phyloP scores from a whole-genome alignment of 1,284 basidiomycete species.

The Puccinia polysora region DNA sequence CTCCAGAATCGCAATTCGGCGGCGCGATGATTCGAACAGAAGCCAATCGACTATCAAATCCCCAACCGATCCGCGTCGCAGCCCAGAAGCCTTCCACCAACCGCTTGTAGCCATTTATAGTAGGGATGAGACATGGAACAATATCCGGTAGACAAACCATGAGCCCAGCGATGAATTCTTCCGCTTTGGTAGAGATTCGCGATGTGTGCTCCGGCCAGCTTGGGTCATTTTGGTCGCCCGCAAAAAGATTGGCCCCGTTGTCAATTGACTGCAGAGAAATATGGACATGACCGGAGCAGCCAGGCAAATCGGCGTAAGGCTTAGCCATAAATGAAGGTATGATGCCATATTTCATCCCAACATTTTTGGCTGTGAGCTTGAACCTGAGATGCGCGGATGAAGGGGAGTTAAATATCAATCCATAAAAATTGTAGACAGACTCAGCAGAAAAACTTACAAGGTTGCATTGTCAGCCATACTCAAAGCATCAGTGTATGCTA shows the following conservation, averaged over 20 bases:
- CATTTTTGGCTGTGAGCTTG: constrained; percentile 85
- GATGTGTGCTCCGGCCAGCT: constrained; percentile 61
- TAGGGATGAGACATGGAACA: constrained; percentile 52
- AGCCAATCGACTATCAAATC: constrained; percentile 40
- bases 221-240: constrained; percentile 55
- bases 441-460: constrained; percentile 55
- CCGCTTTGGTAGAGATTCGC: constrained; percentile 75
- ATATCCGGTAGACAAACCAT: constrained; percentile 79
- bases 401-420: neutral
- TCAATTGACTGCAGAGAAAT: constrained; percentile 69
- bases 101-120: constrained; percentile 81
- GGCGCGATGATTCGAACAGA: constrained; percentile 38
- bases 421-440: too few species aligned
- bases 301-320: constrained; percentile 53
- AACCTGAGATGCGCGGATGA: constrained; percentile 55
- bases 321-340: constrained; percentile 98
- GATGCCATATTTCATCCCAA: constrained; percentile 81
- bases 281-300: constrained; percentile 70
- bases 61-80: constrained; percentile 38
- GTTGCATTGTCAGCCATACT: constrained; percentile 92
- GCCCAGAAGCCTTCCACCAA: constrained; percentile 68
- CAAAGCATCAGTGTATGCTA: constrained; percentile 77
- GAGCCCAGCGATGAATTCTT: constrained; percentile 87
- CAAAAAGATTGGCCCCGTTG: constrained; percentile 73
- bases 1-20: constrained; percentile 34